Percentiles rank a stretch among this genome's conserved stretches.
These are phyloP conservation scores for Alternaria sp. DNA, from an alignment of 2,329 filamentous ascomycete genomes.

Conservation along the genomic window DNA sequence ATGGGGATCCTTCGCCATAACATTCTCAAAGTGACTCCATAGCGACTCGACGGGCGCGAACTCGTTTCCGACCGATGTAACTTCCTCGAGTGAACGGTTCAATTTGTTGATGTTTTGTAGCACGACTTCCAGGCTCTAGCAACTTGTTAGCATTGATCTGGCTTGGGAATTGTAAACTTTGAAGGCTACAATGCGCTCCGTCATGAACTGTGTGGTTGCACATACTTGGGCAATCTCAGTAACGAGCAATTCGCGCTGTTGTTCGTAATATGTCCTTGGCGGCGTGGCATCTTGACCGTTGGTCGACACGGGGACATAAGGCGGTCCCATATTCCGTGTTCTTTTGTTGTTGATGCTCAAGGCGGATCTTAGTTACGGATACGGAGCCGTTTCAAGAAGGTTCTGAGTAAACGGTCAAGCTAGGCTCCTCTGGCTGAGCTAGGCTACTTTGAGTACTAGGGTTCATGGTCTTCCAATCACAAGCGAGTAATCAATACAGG, in stretches of 20 bases:
- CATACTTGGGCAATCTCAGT: constrained; percentile 75
- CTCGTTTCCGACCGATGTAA: constrained; percentile 94
- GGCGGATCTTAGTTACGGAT: not conserved
- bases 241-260: constrained; percentile 75
- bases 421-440: not conserved
- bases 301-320: constrained; percentile 27
- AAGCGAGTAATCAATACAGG: not conserved
- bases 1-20: constrained; percentile 79
- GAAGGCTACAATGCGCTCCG: constrained; percentile 43
- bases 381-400: not conserved
- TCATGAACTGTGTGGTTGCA: constrained; percentile 1
- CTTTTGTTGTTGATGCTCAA: constrained; percentile 7
- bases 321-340: constrained; percentile 31
- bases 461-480: not conserved
- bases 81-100: constrained; percentile 88
- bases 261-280: constrained; percentile 70
- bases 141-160: not conserved
- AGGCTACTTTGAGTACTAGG: rapidly evolving
- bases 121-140: constrained; percentile 79
- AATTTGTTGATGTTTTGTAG: constrained; percentile 95
- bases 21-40: constrained; percentile 96
- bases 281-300: constrained; percentile 29
- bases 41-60: constrained; percentile 96
- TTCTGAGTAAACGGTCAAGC: not conserved
- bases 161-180: constrained; percentile 40